Base-by-base conservation (phyloP, 305 asterid genomes). In the Fraxinus greggii region DNA sequence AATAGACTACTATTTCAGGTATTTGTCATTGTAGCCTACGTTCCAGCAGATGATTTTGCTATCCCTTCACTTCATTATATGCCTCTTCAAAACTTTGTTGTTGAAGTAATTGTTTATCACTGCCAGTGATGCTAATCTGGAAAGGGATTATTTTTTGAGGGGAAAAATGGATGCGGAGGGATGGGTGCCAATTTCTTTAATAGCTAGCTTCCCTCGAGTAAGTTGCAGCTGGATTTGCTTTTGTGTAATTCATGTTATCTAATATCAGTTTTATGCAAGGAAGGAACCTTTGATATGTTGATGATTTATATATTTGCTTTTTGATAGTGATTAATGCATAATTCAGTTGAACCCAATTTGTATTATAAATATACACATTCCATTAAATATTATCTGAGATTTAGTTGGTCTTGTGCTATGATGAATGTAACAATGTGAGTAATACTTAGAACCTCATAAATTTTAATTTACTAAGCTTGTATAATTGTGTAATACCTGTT, bases 1-100 rank as follows among this genome's bases (percentile, higher is more conserved):
- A 86, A 92, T 95, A 72, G 97, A 95, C 85, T 95, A 90, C 61
- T 95, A 92, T 81, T 95, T 95, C 93, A 95, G 98, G 98, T 93
- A 88, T 78, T 80, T 78, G 75, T 81, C 31, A 7, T 78, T 31
- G 31, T n/a, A 79, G 84, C 32, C 29, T 81, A 83, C 17, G 12
- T 84, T 45, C 65, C 29, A 29, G 59, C 21, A 76, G 31, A 4
- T 21, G 24, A 63, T 36, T 24, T 48, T 48, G 61, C 61, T 72
- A 61, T 24, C 33, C 28, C 75, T 78, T 26, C 29, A 65, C 35
- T 24, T 24, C 73, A 24, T 26, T 63, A 24, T 8, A 65, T 26
- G 33, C 73, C 17, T 65, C 35, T 65, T 65, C 73, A 12, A 65
- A 28, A 65, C 33, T 65, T 33, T 51, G 40, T 40, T 67, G 48